Conservation (phyloP, 768 basidiomycete species). For the Macrocybe gigantea region DNA sequence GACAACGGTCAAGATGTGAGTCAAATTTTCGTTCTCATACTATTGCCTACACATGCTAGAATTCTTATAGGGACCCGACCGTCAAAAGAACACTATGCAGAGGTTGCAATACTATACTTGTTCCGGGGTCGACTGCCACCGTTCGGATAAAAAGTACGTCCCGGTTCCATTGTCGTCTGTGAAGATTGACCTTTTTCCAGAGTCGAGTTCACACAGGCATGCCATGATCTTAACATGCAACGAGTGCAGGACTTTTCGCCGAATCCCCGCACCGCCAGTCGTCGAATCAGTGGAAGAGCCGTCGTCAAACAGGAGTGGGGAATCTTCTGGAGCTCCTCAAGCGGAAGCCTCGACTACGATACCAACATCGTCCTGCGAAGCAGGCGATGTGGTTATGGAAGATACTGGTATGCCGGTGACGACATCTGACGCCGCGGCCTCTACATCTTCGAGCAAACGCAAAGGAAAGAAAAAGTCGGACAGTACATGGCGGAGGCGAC, state of each 20-base stretch:
- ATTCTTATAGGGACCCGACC: constrained; percentile 57
- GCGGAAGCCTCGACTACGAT: too few species aligned
- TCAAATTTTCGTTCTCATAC: constrained; percentile 4
- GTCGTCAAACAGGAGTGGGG: too few species aligned
- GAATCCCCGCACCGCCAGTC: constrained; percentile 62
- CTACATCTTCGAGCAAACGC: background rate
- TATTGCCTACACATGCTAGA: background rate
- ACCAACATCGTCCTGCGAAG: too few species aligned
- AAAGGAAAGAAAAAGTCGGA: constrained; percentile 11
- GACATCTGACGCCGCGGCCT: too few species aligned
- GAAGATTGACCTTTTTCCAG: constrained; percentile 13
- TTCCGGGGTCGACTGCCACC: constrained; percentile 62
- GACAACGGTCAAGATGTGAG: constrained; percentile 73
- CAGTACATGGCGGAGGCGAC: constrained; percentile 27
- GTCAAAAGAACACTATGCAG: constrained; percentile 82
- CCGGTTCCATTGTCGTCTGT: background rate
- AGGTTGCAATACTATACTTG: constrained; percentile 54
- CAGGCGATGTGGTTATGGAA: too few species aligned
- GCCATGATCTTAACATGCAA: constrained; percentile 53
- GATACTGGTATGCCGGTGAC: too few species aligned
- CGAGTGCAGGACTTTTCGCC: constrained; percentile 49
- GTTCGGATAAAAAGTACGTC: constrained; percentile 61
- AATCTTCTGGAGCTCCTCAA: too few species aligned
- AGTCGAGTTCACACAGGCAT: constrained; percentile 42
- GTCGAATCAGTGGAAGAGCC: constrained; percentile 6